phyloP scores from a whole-genome alignment of 768 basidiomycete species.

The Kwoniella botswanensis region DNA sequence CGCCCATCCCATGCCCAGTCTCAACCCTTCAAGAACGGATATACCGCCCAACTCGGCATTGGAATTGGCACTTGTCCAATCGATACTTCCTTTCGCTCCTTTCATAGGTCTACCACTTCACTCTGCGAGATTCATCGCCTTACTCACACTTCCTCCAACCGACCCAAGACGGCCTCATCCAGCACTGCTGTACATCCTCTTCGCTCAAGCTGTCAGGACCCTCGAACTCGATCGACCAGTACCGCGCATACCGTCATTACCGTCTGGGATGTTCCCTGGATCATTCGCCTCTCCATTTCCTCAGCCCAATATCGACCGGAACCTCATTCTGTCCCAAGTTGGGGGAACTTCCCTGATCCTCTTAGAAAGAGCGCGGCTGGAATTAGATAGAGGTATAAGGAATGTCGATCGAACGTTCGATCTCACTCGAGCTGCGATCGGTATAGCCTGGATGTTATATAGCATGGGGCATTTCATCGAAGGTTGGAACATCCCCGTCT shows the following conservation, averaged over 20 bases:
- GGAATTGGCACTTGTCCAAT: slow-evolving; percentile 39
- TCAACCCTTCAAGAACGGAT: slow-evolving; percentile 23
- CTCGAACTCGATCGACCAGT: slow-evolving; percentile 31
- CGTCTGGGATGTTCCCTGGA: slow-evolving; percentile 16
- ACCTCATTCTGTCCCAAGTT: slow-evolving; percentile 33
- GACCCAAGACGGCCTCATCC: slow-evolving; percentile 50
- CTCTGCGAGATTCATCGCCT: slow-evolving; percentile 47
- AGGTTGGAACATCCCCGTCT: slow-evolving; percentile 50
- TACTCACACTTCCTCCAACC: slow-evolving; percentile 30
- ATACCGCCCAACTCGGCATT: slow-evolving; percentile 39
- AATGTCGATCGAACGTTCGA: slow-evolving; percentile 51
- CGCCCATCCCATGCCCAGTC: slow-evolving; percentile 1
- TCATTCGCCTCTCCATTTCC: slow-evolving; percentile 9
- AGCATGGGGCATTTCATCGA: slow-evolving; percentile 50
- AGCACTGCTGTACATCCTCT: slow-evolving; percentile 51
- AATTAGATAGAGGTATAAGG: slow-evolving; percentile 47
- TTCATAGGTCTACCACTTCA: slow-evolving; percentile 49
- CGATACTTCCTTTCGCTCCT: slow-evolving; percentile 46
- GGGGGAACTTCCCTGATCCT: slow-evolving; percentile 23
- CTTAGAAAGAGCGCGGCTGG: slow-evolving; percentile 42
- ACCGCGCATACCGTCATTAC: slow-evolving; percentile 23
- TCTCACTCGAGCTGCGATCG: slow-evolving; percentile 46
- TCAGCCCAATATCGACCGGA: slow-evolving; percentile 10
- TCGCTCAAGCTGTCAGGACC: slow-evolving; percentile 44
- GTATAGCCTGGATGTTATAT: slow-evolving; percentile 47